Conservation (phyloP, 2,329 filamentous ascomycete genomes). For the Botryosphaeria dothidea region DNA sequence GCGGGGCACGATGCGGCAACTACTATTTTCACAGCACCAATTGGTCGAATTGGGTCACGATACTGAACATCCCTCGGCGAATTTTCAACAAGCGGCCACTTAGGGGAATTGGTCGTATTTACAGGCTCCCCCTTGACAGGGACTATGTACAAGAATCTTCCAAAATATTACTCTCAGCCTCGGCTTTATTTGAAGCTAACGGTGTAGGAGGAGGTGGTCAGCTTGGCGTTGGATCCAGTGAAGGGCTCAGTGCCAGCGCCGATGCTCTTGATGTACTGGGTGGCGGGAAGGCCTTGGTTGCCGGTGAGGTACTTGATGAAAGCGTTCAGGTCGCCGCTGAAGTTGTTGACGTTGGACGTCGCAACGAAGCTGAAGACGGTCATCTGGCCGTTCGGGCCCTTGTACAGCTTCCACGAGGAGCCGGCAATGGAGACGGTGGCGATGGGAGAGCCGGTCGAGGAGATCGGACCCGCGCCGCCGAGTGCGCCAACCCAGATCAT, state of each 20-base stretch:
- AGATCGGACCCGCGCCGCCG: conserved; percentile 61
- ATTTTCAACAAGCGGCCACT: no score
- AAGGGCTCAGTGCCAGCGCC: conserved; percentile 61
- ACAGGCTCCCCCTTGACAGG: neutral
- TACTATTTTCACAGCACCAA: no score
- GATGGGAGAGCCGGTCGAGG: conserved; percentile 55
- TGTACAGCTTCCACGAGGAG: conserved; percentile 58
- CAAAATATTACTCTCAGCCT: no score
- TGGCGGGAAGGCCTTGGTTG: conserved; percentile 49
- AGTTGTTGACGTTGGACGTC: conserved; percentile 49
- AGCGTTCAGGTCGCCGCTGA: conserved; percentile 57
- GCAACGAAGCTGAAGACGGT: conserved; percentile 64
- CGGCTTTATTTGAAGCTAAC: neutral
- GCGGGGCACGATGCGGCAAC: no score
- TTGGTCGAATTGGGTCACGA: no score
- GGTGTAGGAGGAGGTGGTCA: conserved; percentile 43
- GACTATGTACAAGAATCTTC: neutral
- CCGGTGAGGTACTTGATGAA: conserved; percentile 59
- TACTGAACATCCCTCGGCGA: no score
- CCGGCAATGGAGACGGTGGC: conserved; percentile 57
- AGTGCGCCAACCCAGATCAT: conserved; percentile 67
- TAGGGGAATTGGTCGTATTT: neutral
- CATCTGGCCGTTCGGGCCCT: conserved; percentile 59
- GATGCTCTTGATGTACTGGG: conserved; percentile 56
- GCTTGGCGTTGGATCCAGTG: conserved; percentile 48